A percentile compares a stretch with the other conserved stretches of the same genome.
Evolutionary conservation across 495 filamentous ascomycete species (phyloP).

Genomic region (Aspergillus baeticus): DNA sequence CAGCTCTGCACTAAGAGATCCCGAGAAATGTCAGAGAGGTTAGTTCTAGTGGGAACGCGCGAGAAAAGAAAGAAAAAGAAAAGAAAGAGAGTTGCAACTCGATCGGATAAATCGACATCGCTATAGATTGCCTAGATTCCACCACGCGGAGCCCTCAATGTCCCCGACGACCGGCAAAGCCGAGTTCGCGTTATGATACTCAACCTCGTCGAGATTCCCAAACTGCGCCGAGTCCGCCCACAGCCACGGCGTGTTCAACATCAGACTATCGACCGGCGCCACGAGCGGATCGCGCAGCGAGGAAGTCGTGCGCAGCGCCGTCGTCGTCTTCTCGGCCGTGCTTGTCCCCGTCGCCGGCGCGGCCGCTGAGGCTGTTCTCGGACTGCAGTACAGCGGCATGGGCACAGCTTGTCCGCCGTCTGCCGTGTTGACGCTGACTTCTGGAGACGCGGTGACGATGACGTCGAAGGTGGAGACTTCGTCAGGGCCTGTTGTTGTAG

Average conservation of each 20-base stretch:
- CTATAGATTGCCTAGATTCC: slow-evolving; percentile 44
- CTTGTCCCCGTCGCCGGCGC: slow-evolving; percentile 23
- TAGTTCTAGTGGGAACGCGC: too few species aligned
- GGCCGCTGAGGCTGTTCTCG: too few species aligned
- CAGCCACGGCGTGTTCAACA: slow-evolving; percentile 48
- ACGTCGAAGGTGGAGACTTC: slow-evolving; percentile 37
- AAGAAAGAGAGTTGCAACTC: too few species aligned
- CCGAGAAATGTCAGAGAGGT: too few species aligned
- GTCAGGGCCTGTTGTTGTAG: background rate
- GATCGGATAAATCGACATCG: too few species aligned
- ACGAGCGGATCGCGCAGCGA: slow-evolving; percentile 32
- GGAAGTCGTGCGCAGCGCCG: slow-evolving; percentile 21
- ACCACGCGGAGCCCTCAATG: slow-evolving; percentile 42
- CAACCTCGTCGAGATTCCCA: slow-evolving; percentile 39
- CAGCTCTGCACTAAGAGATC: too few species aligned
- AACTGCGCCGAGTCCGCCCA: slow-evolving; percentile 44
- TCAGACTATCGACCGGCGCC: slow-evolving; percentile 44
- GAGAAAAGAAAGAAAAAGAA: background rate
- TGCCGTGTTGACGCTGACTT: slow-evolving; percentile 43
- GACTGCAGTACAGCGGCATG: slow-evolving; percentile 30
- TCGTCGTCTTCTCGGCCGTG: too few species aligned
- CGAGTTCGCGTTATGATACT: slow-evolving; percentile 28
- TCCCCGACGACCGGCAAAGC: slow-evolving; percentile 29
- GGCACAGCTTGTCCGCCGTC: slow-evolving; percentile 44
- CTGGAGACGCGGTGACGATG: slow-evolving; percentile 44